These are phyloP conservation scores for Sarocladiaceae sp. DNA, from an alignment of 2,329 filamentous ascomycete genomes.

Conservation along the genomic window DNA sequence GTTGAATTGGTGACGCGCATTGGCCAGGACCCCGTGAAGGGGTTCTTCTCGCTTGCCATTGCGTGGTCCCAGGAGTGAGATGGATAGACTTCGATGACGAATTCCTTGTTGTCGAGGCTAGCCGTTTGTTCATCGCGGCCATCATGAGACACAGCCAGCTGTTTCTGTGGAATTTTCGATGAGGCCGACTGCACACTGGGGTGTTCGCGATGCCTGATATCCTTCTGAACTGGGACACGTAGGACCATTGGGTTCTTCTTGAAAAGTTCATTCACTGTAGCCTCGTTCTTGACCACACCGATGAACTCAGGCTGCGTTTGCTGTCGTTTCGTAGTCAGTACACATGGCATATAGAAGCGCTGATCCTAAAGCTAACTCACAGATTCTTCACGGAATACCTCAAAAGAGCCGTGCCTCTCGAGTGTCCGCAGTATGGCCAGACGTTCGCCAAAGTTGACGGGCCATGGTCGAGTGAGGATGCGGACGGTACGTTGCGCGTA, in stretches of 20 bases:
- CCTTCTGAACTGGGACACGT: neutral
- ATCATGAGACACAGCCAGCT: no score
- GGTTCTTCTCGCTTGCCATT: conserved; percentile 17
- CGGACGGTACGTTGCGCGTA: conserved; percentile 44
- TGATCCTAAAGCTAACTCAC: conserved; percentile 15
- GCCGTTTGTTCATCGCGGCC: no score
- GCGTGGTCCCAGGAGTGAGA: conserved; percentile 33
- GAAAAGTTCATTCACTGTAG: conserved; percentile 34
- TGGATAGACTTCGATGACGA: conserved; percentile 35
- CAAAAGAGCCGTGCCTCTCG: conserved; percentile 41
- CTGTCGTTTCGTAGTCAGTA: neutral
- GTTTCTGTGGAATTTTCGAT: no score
- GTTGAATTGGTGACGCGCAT: no score
- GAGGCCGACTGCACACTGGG: no score
- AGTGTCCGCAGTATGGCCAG: conserved; percentile 48
- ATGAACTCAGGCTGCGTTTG: conserved; percentile 39
- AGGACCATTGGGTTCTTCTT: neutral
- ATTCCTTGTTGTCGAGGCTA: conserved; percentile 24
- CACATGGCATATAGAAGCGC: neutral
- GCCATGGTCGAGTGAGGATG: conserved; percentile 44
- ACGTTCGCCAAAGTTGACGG: conserved; percentile 46
- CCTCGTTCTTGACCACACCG: conserved; percentile 36
- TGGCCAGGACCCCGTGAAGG: conserved; percentile 18
- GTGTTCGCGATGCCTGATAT: neutral
- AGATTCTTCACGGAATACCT: conserved; percentile 34